Evolutionary conservation across 441 rosid genomes (phyloP).

Genomic region (Euphorbia schlechtendalii): DNA sequence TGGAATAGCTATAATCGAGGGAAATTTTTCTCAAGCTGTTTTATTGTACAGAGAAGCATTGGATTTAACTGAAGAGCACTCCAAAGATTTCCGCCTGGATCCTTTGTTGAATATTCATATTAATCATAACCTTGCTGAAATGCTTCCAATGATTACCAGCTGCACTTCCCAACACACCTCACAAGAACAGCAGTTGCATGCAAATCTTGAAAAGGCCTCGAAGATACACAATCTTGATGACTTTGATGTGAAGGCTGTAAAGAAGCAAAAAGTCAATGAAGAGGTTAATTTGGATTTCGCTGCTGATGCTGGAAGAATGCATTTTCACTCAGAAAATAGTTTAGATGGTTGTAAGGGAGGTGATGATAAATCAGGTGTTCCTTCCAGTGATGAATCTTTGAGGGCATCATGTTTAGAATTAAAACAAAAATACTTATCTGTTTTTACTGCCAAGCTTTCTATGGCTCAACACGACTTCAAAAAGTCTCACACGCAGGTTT

Average conservation of each 20-base stretch:
- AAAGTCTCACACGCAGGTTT: conserved; percentile 64
- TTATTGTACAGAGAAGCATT: conserved; percentile 78
- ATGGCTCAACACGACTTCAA: conserved; percentile 69
- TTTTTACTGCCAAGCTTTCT: conserved; percentile 52
- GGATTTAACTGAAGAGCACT: conserved; percentile 54
- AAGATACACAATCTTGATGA: conserved; percentile 30
- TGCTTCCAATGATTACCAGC: conserved; percentile 43
- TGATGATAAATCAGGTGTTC: conserved; percentile 25
- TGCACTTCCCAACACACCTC: conserved; percentile 27
- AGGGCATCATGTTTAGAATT: conserved; percentile 47
- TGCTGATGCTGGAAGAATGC: conserved; percentile 22
- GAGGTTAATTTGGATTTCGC: conserved; percentile 25
- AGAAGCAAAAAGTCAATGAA: conserved; percentile 42
- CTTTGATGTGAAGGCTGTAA: conserved; percentile 32
- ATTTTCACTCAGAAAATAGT: conserved; percentile 23
- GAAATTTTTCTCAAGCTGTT: conserved; percentile 57
- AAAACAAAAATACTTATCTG: conserved; percentile 66
- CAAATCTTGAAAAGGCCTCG: conserved; percentile 32
- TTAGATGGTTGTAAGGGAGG: conserved; percentile 21
- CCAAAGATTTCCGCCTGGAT: conserved; percentile 86
- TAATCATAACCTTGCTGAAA: conserved; percentile 82
- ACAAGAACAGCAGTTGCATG: conserved; percentile 25
- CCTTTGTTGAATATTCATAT: conserved; percentile 89
- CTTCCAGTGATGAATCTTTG: conserved; percentile 32
- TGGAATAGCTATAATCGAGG: conserved; percentile 77